These are phyloP conservation scores for Phytophthora fragariaefolia DNA, from an alignment of 352 stramenopile genomes.

Conservation along the genomic window DNA sequence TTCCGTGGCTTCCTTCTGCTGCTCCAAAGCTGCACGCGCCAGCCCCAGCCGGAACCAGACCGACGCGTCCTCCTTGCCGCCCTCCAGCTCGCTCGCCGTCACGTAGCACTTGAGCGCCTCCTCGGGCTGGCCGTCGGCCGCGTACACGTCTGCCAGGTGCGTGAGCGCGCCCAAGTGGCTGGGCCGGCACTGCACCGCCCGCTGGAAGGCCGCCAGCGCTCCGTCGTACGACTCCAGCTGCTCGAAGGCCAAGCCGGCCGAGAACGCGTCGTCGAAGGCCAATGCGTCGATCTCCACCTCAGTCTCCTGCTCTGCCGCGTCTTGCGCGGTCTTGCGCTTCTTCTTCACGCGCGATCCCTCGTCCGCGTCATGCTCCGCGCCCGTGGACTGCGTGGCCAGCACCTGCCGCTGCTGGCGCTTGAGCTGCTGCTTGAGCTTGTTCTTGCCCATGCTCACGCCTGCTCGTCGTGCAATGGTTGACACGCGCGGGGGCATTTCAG, in stretches of 20 bases:
- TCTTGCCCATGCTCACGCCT: constrained; percentile 44
- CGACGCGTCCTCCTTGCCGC: constrained; percentile 47
- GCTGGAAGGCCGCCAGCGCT: constrained; percentile 50
- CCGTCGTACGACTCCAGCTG: constrained; percentile 62
- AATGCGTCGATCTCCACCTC: constrained; percentile 57
- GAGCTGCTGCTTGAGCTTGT: constrained; percentile 44
- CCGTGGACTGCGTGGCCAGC: background rate
- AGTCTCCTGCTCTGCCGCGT: constrained; percentile 35
- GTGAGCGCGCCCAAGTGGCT: constrained; percentile 54
- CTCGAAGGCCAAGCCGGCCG: constrained; percentile 69
- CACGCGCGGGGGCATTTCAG: background rate
- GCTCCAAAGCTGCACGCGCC: constrained; percentile 40
- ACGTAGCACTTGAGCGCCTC: constrained; percentile 50
- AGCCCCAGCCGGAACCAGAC: constrained; percentile 65
- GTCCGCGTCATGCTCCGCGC: constrained; percentile 1
- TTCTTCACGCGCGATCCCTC: constrained; percentile 29
- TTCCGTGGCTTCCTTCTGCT: constrained; percentile 42
- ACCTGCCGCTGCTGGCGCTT: constrained; percentile 44
- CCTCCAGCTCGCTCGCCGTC: constrained; percentile 38
- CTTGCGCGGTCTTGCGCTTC: constrained; percentile 40
- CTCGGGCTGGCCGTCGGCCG: constrained; percentile 35
- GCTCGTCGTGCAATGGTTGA: background rate
- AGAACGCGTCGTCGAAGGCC: constrained; percentile 63
- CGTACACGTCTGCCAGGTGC: constrained; percentile 58
- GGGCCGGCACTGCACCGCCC: constrained; percentile 47